phyloP scores from a whole-genome alignment of 305 asterid species.

The Fraxinus sp. region DNA sequence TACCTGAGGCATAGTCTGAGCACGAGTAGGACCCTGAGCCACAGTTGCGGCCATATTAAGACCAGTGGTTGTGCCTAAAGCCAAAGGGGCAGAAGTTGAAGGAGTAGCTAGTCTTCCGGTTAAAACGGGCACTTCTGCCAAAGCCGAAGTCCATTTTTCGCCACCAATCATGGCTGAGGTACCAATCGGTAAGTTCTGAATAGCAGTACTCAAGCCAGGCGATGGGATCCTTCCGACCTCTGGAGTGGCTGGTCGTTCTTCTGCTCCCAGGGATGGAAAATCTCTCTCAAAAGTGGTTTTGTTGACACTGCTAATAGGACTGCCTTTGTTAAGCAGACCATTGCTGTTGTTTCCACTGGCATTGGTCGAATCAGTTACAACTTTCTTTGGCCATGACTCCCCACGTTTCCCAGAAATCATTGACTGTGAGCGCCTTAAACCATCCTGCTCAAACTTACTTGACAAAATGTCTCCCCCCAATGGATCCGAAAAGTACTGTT shows the following conservation, averaged over 20 bases:
- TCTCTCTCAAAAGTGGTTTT: constrained; percentile 58
- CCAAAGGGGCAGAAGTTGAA: constrained; percentile 36
- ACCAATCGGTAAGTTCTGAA: constrained; percentile 52
- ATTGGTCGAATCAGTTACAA: constrained; percentile 35
- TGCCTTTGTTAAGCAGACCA: constrained; percentile 39
- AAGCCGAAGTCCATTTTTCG: constrained; percentile 84
- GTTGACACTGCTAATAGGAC: constrained; percentile 34
- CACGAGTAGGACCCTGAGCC: constrained; percentile 70
- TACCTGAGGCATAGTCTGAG: constrained; percentile 74
- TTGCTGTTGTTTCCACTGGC: constrained; percentile 36
- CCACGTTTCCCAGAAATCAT: constrained; percentile 52
- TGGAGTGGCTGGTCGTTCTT: constrained; percentile 47
- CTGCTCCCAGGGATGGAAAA: constrained; percentile 64
- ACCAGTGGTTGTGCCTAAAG: constrained; percentile 43
- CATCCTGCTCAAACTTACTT: constrained; percentile 59
- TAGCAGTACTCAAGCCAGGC: constrained; percentile 60
- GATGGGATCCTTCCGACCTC: constrained; percentile 73
- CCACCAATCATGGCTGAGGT: constrained; percentile 53
- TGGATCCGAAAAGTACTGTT: constrained; percentile 44
- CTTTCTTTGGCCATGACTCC: constrained; percentile 56
- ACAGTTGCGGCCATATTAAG: constrained; percentile 97
- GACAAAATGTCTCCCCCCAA: constrained; percentile 27
- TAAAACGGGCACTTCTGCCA: constrained; percentile 69
- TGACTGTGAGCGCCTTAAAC: constrained; percentile 73
- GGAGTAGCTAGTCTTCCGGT: constrained; percentile 43